Conservation (phyloP, 805 yeast genomes). For the Candida andamanensis region DNA sequence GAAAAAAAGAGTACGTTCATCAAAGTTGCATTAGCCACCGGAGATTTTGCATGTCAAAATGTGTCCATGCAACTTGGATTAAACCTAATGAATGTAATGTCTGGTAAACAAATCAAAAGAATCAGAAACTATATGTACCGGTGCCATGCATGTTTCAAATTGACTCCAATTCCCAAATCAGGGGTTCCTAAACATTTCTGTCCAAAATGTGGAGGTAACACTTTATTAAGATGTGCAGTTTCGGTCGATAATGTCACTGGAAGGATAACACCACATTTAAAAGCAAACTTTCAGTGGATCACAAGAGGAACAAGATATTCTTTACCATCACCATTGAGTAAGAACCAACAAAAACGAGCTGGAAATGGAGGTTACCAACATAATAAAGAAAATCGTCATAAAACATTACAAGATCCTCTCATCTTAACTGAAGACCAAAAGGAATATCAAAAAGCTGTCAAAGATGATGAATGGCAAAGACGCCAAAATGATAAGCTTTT, state of each 20-base stretch:
- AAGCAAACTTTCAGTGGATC: conserved; percentile 90
- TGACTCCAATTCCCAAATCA: conserved; percentile 71
- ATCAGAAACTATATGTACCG: conserved; percentile 90
- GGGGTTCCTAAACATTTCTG: conserved; percentile 85
- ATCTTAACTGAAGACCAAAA: conserved; percentile 86
- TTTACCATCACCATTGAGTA: conserved; percentile 82
- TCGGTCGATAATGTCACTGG: conserved; percentile 78
- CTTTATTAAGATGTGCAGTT: conserved; percentile 85
- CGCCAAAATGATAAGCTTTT: conserved; percentile 80
- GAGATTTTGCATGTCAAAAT: conserved; percentile 97
- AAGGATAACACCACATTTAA: conserved; percentile 78
- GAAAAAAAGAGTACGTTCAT: conserved; percentile 31
- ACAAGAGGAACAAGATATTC: conserved; percentile 80
- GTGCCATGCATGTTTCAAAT: conserved; percentile 93
- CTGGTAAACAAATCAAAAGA: conserved; percentile 80
- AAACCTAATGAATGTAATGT: conserved; percentile 74
- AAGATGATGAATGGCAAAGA: conserved; percentile 83
- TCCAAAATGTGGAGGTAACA: conserved; percentile 91
- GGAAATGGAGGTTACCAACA: conserved; percentile 83
- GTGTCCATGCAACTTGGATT: conserved; percentile 88
- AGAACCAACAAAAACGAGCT: conserved; percentile 59
- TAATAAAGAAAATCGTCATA: conserved; percentile 54
- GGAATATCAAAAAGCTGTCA: conserved; percentile 83
- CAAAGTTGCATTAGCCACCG: conserved; percentile 83
- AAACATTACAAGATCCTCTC: conserved; percentile 45